Evolutionary conservation across 495 filamentous ascomycete genomes (phyloP), one percentile per base, ranked within the genome.

Genomic region (Talaromyces liani): DNA sequence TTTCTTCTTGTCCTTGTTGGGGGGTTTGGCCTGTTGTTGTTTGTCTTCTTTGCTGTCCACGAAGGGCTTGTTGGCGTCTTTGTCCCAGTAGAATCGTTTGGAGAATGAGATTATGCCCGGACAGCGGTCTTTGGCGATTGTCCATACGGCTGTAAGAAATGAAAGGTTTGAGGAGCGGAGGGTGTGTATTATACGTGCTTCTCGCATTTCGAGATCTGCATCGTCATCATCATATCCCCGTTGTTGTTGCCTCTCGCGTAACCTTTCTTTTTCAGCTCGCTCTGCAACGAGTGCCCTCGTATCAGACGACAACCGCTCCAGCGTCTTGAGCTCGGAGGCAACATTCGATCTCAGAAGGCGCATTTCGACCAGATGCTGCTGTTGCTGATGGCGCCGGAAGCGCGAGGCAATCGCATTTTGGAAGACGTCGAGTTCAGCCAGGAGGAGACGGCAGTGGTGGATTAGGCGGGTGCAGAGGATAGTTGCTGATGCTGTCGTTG

Each of bases 91-190:
- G 62, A 86, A 85, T 33, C 82, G 70, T 65, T 80, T 83, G 57
- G 78, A 71, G 61, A 87, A 73, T 27, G 78, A 76, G 20, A 80
- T 72, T n/a, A 87, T 55, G n/a, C 80, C 77, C 36, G 64, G 65
- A 67, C 79, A 83, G 24, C 73, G 76, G 6, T 65, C 64, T 56
- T 79, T 82, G 53, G 80, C 80, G 61, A 82, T 76, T 7, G 68
- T 69, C 84, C 84, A 87, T 2, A 87, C 78, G 34, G 82, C 74
- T 56, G 77, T 71, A 64, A 84, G 84, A 63, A 85, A 86, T 0
- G 81, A 78, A 33, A 87, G 53, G 73, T 87, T 87, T 6, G 82
- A 82, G 25, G 83, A 85, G 31, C 80, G 74, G 63, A 86, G 66
- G 18, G 78, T 76, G 67, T 85, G 83, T 41, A 72, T 9, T 18